Conservation (phyloP, 345 rosid genomes). For the Citrus inodora region DNA sequence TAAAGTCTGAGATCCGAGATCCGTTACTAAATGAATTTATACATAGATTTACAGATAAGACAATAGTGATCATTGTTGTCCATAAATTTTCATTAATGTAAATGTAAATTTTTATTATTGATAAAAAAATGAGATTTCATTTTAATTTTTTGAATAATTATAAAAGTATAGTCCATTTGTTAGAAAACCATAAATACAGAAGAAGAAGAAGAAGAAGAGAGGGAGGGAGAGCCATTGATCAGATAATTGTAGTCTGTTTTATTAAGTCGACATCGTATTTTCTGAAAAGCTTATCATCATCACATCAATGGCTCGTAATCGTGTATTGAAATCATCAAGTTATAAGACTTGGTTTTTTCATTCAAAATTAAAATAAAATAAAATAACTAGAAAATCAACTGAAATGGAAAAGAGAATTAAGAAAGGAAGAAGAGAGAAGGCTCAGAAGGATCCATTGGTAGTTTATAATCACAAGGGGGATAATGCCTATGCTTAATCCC, state of each 20-base stretch:
- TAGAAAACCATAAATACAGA: too few relatives aligned
- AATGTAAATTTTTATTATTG: too few relatives aligned
- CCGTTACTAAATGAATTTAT: too few relatives aligned
- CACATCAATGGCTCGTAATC: constrained; percentile 35
- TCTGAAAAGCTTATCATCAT: constrained; percentile 43
- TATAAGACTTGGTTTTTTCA: not conserved
- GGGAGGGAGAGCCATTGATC: constrained; percentile 36
- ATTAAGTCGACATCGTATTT: constrained; percentile 43
- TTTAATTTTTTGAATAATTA: too few relatives aligned
- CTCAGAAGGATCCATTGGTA: constrained; percentile 76
- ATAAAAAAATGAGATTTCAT: too few relatives aligned
- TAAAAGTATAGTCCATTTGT: too few relatives aligned
- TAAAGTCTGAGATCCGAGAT: too few relatives aligned
- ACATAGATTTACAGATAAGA: too few relatives aligned
- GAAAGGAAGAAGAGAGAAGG: not conserved
- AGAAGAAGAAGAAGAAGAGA: too few relatives aligned
- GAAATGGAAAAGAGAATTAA: too few relatives aligned
- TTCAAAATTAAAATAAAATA: not conserved
- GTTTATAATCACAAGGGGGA: constrained; percentile 37
- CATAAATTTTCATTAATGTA: too few relatives aligned
- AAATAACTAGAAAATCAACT: not conserved
- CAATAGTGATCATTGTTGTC: too few relatives aligned
- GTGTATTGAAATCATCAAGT: not conserved
- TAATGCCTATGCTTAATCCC: not conserved
- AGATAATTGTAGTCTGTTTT: constrained; percentile 87